Base-by-base conservation (phyloP, 768 basidiomycete species). In the Rhizopogon sp. region DNA sequence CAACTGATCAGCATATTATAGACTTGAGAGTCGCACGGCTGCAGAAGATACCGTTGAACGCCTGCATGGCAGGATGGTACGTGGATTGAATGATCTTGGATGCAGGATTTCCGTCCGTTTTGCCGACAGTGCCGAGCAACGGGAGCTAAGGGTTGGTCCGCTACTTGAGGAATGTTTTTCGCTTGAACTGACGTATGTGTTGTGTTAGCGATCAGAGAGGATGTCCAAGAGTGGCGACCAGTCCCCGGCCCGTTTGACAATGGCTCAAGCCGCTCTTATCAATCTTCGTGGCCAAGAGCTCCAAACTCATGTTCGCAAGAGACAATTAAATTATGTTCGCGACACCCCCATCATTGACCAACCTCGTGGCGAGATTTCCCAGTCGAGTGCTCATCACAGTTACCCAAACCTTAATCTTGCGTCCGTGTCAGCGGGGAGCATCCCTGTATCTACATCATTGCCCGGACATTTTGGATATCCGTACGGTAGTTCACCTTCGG, bases 71-170 rank as follows among this genome's bases (percentile, higher is more conserved):
- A 77, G 87, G 8, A 84, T 88, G 80, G 86, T 92, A 7, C 77
- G 87, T 41, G 90, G 90, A 10, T 87, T 82, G 84, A 80, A 88
- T 57, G 89, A 91, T 57, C 67, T 80, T 10, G 88, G 88, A 14
- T 85, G 87, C 63, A 72, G 89, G 49, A 88, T 91, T 54, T 87
- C 85, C 5, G 89, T 90, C 16, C 76, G 89, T 39, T 90, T 90
- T 62, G 88, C 88, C 13, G 88, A 91, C 64, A 88, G 84, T 8
- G 73, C 78, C 10, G 89, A 90, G 63, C 88, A 91, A 65, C 72
- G 89, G 52, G 88, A 91, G 61, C 71, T 91, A 43, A 74, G 89
- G 63, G 88, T 88, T 54, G 37, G 84, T 78, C 29, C 39, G 13
- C 31, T 52, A 6, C 14, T 41, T 13, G 20, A 50, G 20, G 16